Percentiles rank a stretch among this genome's conserved stretches.
Conservation (phyloP, 768 basidiomycete genomes). For the Calocybe indica region DNA sequence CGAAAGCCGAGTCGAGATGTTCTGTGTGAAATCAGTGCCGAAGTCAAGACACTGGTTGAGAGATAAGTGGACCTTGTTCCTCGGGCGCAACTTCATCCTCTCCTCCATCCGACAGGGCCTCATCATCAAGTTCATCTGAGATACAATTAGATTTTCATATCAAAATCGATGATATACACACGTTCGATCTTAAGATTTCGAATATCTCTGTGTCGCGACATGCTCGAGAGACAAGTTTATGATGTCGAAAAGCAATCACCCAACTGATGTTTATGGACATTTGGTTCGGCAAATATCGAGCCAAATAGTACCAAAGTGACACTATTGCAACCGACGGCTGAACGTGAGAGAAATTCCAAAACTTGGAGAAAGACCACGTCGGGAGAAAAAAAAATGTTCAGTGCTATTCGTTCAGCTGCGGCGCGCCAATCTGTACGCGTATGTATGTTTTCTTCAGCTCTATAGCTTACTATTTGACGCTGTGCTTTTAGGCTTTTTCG, state of each 20-base stretch:
- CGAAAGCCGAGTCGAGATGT: conserved; percentile 67
- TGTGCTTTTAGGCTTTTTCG: conserved; percentile 51
- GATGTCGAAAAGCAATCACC: conserved; percentile 1
- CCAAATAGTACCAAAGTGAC: conserved; percentile 13
- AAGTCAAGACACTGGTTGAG: not conserved
- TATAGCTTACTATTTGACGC: conserved; percentile 1
- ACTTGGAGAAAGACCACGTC: not conserved
- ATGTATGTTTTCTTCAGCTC: conserved; percentile 17
- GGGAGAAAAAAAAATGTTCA: conserved; percentile 39
- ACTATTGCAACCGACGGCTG: not conserved
- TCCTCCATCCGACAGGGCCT: conserved; percentile 70
- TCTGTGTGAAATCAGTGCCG: conserved; percentile 27
- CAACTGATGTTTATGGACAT: conserved; percentile 6
- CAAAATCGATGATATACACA: conserved; percentile 16
- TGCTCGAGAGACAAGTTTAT: conserved; percentile 18
- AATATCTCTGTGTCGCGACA: conserved; percentile 92
- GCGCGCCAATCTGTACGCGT: conserved; percentile 42
- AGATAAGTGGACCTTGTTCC: conserved; percentile 55
- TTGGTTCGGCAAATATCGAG: not conserved
- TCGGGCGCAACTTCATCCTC: conserved; percentile 79
- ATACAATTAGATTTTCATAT: conserved; percentile 1
- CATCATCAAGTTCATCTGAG: conserved; percentile 85
- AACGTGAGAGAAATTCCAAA: not conserved
- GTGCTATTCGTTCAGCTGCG: conserved; percentile 38
- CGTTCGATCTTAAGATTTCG: conserved; percentile 80